A percentile compares a stretch with the other conserved stretches of the same genome.
Conservation (phyloP, 768 basidiomycete species). For the Russula lepida region DNA sequence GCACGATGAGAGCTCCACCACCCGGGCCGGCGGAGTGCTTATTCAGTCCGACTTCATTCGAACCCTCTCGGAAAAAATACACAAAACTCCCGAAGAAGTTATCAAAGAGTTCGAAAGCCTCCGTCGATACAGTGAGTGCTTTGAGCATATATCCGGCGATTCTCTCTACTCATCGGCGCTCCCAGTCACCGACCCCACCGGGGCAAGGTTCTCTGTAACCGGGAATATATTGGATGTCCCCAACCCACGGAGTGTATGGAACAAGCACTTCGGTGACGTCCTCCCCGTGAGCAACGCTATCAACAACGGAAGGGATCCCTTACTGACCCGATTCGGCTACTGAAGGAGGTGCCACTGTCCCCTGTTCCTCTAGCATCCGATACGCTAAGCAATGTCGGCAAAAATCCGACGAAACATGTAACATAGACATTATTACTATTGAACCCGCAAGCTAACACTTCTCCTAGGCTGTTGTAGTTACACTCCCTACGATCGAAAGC, state of each 20-base stretch:
- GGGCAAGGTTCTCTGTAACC: slow-evolving; percentile 82
- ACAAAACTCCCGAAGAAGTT: slow-evolving; percentile 63
- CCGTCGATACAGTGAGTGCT: slow-evolving; percentile 50
- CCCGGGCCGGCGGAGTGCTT: slow-evolving; percentile 58
- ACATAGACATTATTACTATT: neutral
- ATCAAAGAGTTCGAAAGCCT: slow-evolving; percentile 70
- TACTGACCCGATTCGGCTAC: neutral
- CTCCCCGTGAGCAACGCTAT: slow-evolving; percentile 42
- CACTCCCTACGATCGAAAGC: slow-evolving; percentile 91
- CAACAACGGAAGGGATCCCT: neutral
- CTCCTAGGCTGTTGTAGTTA: slow-evolving; percentile 72
- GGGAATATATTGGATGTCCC: slow-evolving; percentile 69
- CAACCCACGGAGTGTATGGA: slow-evolving; percentile 69
- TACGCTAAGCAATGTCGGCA: slow-evolving; percentile 69
- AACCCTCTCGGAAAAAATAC: slow-evolving; percentile 57
- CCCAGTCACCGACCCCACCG: slow-evolving; percentile 74
- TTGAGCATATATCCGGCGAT: neutral
- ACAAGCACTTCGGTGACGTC: slow-evolving; percentile 52
- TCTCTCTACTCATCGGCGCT: neutral
- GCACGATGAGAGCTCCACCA: slow-evolving; percentile 61
- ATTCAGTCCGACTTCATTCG: slow-evolving; percentile 76
- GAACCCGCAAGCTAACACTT: neutral
- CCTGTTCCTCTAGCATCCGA: slow-evolving; percentile 60
- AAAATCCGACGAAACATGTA: slow-evolving; percentile 64
- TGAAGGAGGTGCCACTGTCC: slow-evolving; percentile 44